A percentile compares a stretch with the other conserved stretches of the same genome.
phyloP scores from a whole-genome alignment of 1,139 yeast species.

The Kodamaea plutei region DNA sequence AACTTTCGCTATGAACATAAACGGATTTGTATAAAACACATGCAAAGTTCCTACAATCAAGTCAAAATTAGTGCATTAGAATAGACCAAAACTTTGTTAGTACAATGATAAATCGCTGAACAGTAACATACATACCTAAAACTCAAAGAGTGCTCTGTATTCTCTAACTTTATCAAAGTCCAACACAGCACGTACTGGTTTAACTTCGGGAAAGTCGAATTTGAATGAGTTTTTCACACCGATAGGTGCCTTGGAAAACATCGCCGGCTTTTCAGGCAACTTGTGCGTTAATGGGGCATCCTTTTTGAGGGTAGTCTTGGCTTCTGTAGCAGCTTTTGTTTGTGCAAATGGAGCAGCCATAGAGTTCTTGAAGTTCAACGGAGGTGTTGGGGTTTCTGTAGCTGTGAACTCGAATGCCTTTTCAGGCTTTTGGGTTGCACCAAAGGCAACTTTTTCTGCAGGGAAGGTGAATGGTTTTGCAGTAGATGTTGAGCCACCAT shows the following conservation, averaged over 20 bases:
- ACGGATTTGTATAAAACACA: no score
- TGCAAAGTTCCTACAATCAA: no score
- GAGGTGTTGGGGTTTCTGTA: not conserved
- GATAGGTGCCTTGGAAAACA: not conserved
- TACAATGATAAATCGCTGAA: no score
- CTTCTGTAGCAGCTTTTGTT: not conserved
- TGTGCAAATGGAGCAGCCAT: not conserved
- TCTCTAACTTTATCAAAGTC: conserved; percentile 26
- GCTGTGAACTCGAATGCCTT: conserved; percentile 1
- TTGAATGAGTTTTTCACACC: no score
- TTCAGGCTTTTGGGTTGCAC: conserved; percentile 1
- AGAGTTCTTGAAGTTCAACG: not conserved
- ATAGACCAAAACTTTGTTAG: no score
- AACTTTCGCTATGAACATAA: no score
- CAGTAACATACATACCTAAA: no score
- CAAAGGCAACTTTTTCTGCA: not conserved
- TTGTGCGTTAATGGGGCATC: not conserved
- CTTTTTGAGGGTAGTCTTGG: not conserved
- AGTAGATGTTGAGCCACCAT: not conserved
- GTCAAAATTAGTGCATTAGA: no score
- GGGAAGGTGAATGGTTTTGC: not conserved
- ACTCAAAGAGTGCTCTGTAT: conserved; percentile 26
- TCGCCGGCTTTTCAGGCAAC: no score
- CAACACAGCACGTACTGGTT: conserved; percentile 18
- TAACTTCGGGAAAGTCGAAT: conserved; percentile 30